Percentiles rank a stretch among this genome's conserved stretches.
These are phyloP conservation scores for Hymenoscyphus fraxineus DNA, from an alignment of 2,329 filamentous ascomycete species.

Conservation along the genomic window DNA sequence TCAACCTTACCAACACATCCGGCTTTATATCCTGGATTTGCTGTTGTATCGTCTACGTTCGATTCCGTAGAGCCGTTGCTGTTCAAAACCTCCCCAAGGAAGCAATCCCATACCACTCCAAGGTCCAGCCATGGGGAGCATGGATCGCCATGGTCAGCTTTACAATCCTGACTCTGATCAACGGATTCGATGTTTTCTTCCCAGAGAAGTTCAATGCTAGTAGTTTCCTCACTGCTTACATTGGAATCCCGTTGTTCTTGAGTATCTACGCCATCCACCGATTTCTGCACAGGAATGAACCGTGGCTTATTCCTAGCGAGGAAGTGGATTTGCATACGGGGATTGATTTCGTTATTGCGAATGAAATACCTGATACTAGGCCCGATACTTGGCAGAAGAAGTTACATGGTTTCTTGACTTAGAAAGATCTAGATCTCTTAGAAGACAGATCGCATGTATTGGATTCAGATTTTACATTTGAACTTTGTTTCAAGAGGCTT, in stretches of 20 bases:
- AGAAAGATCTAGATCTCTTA: not conserved
- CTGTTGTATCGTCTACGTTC: constrained; percentile 53
- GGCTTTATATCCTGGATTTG: constrained; percentile 50
- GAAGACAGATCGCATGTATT: not conserved
- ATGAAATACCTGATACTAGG: constrained; percentile 21
- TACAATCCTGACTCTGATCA: constrained; percentile 52
- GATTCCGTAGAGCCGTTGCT: constrained; percentile 50
- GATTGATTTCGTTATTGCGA: constrained; percentile 38
- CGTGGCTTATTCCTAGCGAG: constrained; percentile 46
- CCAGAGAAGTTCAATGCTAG: constrained; percentile 51
- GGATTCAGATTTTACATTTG: not conserved
- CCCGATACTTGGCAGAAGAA: constrained; percentile 20
- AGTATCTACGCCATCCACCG: constrained; percentile 51
- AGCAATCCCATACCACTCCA: constrained; percentile 49
- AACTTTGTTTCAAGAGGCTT: not conserved
- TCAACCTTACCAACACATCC: constrained; percentile 51
- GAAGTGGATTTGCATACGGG: constrained; percentile 52
- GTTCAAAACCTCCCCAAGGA: constrained; percentile 40
- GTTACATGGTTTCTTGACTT: constrained; percentile 23
- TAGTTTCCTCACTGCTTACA: constrained; percentile 59
- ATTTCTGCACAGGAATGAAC: constrained; percentile 43
- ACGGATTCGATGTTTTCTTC: constrained; percentile 64
- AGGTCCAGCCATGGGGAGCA: constrained; percentile 54
- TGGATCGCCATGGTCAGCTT: constrained; percentile 51
- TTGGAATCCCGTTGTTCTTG: constrained; percentile 61